Percentiles rank a stretch among this genome's conserved stretches.
Conservation (phyloP, 352 stramenopile species). For the Pythium graminicola region DNA sequence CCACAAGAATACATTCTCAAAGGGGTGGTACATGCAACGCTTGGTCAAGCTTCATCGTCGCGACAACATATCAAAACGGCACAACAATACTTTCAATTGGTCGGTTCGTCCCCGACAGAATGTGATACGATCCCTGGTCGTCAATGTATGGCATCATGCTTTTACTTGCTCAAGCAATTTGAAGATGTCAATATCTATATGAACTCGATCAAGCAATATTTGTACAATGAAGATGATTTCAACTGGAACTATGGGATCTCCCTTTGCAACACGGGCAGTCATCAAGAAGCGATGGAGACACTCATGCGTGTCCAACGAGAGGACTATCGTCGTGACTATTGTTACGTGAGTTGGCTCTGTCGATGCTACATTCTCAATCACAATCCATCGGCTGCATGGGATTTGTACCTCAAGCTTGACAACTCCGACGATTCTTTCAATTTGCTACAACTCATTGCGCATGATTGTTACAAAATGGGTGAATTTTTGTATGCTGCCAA, state of each 20-base stretch:
- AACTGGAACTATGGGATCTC: slow-evolving; percentile 97
- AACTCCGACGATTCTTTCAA: slow-evolving; percentile 95
- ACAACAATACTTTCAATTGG: slow-evolving; percentile 92
- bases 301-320: slow-evolving; percentile 89
- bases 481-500: slow-evolving; percentile 95
- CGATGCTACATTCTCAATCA: slow-evolving; percentile 95
- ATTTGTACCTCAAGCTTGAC: slow-evolving; percentile 95
- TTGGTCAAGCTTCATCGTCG: slow-evolving; percentile 85
- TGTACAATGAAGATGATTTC: slow-evolving; percentile 97
- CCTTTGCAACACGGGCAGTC: slow-evolving; percentile 89
- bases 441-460: slow-evolving; percentile 93
- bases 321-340: slow-evolving; percentile 91
- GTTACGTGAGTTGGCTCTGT: slow-evolving; percentile 86
- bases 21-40: slow-evolving; percentile 88
- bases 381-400: slow-evolving; percentile 92
- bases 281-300: slow-evolving; percentile 91
- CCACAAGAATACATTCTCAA: slow-evolving; percentile 91
- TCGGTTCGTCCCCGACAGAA: slow-evolving; percentile 91
- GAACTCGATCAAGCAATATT: slow-evolving; percentile 93
- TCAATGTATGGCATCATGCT: slow-evolving; percentile 97
- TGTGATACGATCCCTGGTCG: slow-evolving; percentile 96
- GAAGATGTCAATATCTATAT: slow-evolving; percentile 97
- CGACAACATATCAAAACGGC: slow-evolving; percentile 91
- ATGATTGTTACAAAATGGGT: slow-evolving; percentile 97
- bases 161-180: slow-evolving; percentile 96